Evolutionary conservation across 2,329 filamentous ascomycete genomes (phyloP).

Genomic region (Neoscytalidium dimidiatum): DNA sequence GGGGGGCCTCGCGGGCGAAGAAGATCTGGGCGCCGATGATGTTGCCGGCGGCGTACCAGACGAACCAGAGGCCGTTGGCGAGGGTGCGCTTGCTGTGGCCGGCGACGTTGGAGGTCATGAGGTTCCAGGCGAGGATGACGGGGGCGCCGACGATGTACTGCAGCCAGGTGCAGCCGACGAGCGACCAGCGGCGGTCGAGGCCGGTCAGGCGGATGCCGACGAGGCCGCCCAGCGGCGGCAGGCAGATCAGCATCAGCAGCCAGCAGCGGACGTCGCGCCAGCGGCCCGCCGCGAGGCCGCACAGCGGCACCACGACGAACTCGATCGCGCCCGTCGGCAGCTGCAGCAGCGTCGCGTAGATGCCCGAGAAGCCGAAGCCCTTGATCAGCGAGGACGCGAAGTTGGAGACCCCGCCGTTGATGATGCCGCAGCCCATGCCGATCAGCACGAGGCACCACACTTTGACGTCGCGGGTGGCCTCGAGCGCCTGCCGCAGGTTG

Average conservation of each 20-base stretch:
- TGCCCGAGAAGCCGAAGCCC: constrained; percentile 44
- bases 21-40: constrained; percentile 52
- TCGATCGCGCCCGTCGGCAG: constrained; percentile 49
- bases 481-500: constrained; percentile 38
- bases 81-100: constrained; percentile 56
- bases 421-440: constrained; percentile 47
- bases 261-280: constrained; percentile 33
- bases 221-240: constrained; percentile 52
- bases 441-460: constrained; percentile 44
- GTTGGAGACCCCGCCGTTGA: constrained; percentile 55
- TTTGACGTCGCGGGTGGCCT: constrained; percentile 43
- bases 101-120: constrained; percentile 46
- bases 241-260: constrained; percentile 40
- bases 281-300: constrained; percentile 36
- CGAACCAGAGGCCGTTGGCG: constrained; percentile 53
- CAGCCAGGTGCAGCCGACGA: constrained; percentile 57
- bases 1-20: constrained; percentile 45
- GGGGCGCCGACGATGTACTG: constrained; percentile 53
- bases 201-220: constrained; percentile 53
- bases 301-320: constrained; percentile 40
- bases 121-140: constrained; percentile 55
- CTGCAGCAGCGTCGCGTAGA: constrained; percentile 46
- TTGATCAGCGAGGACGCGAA: constrained; percentile 51
- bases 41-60: constrained; percentile 52
- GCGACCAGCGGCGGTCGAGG: constrained; percentile 48